Conservation (phyloP, 805 yeast genomes). For the Citeromyces nyonsensis region DNA sequence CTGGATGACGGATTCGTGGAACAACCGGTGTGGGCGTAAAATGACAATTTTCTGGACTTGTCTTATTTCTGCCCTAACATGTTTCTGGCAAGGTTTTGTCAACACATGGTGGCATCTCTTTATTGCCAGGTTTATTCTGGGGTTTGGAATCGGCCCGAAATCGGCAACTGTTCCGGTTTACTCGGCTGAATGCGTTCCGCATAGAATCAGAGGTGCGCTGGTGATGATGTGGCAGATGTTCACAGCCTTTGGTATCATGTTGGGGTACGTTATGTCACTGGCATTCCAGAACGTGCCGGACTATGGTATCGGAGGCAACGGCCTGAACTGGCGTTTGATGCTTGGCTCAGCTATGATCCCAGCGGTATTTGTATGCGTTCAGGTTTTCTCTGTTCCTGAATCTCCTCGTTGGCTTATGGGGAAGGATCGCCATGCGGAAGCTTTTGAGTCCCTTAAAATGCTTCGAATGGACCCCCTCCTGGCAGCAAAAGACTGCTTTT, state of each 20-base stretch:
- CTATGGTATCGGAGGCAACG: conserved; percentile 24
- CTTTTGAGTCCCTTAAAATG: conserved; percentile 30
- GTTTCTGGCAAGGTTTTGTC: conserved; percentile 58
- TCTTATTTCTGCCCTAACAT: conserved; percentile 38
- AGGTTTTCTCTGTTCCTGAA: conserved; percentile 57
- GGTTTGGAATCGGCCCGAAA: conserved; percentile 60
- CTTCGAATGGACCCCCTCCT: conserved; percentile 36
- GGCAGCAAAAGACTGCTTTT: conserved; percentile 61
- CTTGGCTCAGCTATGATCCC: conserved; percentile 55
- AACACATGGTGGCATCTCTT: conserved; percentile 55
- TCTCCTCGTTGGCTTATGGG: conserved; percentile 73
- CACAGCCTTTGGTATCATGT: conserved; percentile 62
- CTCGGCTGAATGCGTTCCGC: conserved; percentile 54
- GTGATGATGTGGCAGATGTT: conserved; percentile 67
- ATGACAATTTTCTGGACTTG: conserved; percentile 55
- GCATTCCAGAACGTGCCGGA: conserved; percentile 43
- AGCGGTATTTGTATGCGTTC: conserved; percentile 40
- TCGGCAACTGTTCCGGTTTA: conserved; percentile 68
- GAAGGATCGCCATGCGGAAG: conserved; percentile 43
- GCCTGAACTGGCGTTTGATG: conserved; percentile 62
- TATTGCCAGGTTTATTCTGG: conserved; percentile 48
- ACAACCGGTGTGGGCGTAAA: conserved; percentile 43
- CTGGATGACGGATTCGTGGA: conserved; percentile 48
- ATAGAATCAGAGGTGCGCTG: conserved; percentile 45
- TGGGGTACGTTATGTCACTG: conserved; percentile 51